phyloP scores from a whole-genome alignment of 495 filamentous ascomycete species.

The Immersiella caudata region DNA sequence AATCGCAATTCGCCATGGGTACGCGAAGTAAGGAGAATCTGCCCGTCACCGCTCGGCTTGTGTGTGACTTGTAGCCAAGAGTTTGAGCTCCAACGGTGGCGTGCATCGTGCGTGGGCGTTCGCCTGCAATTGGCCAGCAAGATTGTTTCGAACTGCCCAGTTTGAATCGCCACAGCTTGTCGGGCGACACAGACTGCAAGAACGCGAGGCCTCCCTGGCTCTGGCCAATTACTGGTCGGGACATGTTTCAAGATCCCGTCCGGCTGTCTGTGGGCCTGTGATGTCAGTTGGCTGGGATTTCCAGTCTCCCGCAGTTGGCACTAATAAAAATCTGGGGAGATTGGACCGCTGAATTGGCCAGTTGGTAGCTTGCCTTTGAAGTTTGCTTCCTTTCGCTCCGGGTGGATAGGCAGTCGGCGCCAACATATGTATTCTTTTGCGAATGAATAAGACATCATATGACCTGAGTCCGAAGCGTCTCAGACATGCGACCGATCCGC shows the following conservation, averaged over 20 bases:
- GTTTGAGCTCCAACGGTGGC: background rate
- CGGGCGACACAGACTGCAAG: background rate
- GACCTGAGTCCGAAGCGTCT: constrained; percentile 11
- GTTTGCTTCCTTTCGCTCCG: background rate
- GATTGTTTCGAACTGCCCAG: background rate
- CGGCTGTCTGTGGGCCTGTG: background rate
- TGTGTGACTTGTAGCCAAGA: constrained; percentile 6
- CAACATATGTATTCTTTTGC: background rate
- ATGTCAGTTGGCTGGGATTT: background rate
- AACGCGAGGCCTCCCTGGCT: background rate
- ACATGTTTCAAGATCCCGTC: constrained; percentile 4
- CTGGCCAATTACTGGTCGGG: background rate
- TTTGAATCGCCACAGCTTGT: background rate
- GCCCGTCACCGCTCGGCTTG: background rate
- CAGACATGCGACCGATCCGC: background rate
- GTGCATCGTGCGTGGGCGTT: background rate
- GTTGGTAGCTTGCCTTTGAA: background rate
- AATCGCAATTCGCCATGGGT: background rate
- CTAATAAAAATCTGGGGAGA: background rate
- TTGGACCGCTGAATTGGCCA: background rate
- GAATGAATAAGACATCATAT: background rate
- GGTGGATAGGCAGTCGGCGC: background rate
- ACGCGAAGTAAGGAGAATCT: background rate
- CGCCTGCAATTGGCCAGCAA: background rate
- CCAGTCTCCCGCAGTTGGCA: background rate